phyloP scores from a whole-genome alignment of 2,329 filamentous ascomycete species.

The Trichophyton verrucosum region DNA sequence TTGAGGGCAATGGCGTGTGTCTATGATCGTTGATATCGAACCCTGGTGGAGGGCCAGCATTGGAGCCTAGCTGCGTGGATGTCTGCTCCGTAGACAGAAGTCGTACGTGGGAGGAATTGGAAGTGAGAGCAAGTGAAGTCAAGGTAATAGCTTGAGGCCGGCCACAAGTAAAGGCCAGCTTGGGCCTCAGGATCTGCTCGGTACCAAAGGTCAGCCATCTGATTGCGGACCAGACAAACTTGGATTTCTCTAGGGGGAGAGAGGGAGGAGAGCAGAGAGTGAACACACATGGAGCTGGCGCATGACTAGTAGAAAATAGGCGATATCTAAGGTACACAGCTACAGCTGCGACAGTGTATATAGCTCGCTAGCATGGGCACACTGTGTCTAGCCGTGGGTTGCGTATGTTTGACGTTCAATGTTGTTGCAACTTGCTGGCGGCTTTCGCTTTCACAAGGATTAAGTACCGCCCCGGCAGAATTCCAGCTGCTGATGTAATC shows the following conservation, averaged over 20 bases:
- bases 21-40: constrained; percentile 15
- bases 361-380: constrained; percentile 10
- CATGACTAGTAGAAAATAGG: constrained; percentile 6
- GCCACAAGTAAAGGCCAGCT: constrained; percentile 16
- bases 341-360: constrained; percentile 8
- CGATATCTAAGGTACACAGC: constrained; percentile 7
- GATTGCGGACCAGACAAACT: not conserved
- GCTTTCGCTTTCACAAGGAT: not conserved
- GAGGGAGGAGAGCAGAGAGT: no score
- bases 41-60: constrained; percentile 8
- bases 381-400: not conserved
- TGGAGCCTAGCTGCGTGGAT: constrained; percentile 11
- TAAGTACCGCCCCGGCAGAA: not conserved
- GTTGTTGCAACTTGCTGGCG: not conserved
- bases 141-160: constrained; percentile 13
- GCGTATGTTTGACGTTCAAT: not conserved
- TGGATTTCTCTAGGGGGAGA: not conserved
- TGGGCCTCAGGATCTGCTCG: constrained; percentile 9
- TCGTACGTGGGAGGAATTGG: constrained; percentile 14
- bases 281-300: constrained; percentile 11
- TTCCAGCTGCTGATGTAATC: not conserved
- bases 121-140: constrained; percentile 12
- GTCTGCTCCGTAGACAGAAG: constrained; percentile 22
- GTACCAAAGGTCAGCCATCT: not conserved
- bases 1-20: constrained; percentile 9